These are phyloP conservation scores for Agaricus sinodeliciosus DNA, from an alignment of 768 basidiomycete genomes.

Conservation along the genomic window DNA sequence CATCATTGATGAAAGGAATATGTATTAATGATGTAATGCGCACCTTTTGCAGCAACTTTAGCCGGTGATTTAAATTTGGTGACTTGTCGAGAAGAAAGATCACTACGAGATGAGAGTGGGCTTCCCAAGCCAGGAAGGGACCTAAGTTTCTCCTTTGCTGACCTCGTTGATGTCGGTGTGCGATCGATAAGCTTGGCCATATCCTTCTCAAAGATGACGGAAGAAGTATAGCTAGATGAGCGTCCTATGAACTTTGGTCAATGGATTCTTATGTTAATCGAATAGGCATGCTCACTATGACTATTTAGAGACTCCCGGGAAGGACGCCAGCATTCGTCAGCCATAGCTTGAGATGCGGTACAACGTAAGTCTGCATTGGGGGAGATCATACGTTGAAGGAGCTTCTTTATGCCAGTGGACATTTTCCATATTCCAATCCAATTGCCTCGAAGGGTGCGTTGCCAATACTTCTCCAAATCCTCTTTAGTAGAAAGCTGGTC, in stretches of 20 bases:
- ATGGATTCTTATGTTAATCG: not conserved
- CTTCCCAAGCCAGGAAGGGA: constrained; percentile 30
- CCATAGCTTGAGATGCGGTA: constrained; percentile 58
- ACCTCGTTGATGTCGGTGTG: constrained; percentile 27
- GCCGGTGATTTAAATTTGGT: constrained; percentile 40
- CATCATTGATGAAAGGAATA: not conserved
- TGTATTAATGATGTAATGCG: constrained; percentile 10
- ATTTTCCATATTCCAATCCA: constrained; percentile 84
- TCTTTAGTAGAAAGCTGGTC: constrained; percentile 76
- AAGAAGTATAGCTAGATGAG: constrained; percentile 40
- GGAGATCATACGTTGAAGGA: constrained; percentile 71
- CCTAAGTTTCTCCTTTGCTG: constrained; percentile 22
- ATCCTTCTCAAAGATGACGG: constrained; percentile 46
- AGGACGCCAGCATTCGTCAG: constrained; percentile 60
- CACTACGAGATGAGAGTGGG: constrained; percentile 15
- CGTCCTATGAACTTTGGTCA: constrained; percentile 26
- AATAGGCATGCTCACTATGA: constrained; percentile 34
- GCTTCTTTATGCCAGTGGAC: constrained; percentile 54
- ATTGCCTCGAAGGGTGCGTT: constrained; percentile 72
- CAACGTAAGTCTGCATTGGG: constrained; percentile 80
- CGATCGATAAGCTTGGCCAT: constrained; percentile 30
- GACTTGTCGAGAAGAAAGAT: constrained; percentile 16
- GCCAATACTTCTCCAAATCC: constrained; percentile 83
- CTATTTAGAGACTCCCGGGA: constrained; percentile 20
- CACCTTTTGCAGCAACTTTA: constrained; percentile 34